phyloP scores from a whole-genome alignment of 2,329 filamentous ascomycete genomes.

The Fusarium aywerte region DNA sequence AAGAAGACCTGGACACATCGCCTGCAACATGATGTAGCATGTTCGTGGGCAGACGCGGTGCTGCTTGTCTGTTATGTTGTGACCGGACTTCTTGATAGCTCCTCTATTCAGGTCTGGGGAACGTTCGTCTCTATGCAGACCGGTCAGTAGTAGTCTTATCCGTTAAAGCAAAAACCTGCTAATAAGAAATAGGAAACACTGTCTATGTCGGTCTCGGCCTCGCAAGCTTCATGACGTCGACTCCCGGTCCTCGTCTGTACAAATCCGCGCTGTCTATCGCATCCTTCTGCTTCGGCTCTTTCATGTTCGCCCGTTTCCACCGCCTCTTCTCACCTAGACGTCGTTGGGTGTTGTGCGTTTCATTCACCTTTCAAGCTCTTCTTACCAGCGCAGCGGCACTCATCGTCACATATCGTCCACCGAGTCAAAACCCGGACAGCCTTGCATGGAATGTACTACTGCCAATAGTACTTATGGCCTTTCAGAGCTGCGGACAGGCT shows the following conservation, averaged over 20 bases:
- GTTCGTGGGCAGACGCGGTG: constrained; percentile 72
- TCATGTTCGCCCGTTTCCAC: constrained; percentile 76
- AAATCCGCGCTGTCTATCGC: constrained; percentile 69
- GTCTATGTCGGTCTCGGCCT: constrained; percentile 79
- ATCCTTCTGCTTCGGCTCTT: constrained; percentile 77
- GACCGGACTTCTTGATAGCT: constrained; percentile 80
- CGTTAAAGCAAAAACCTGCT: not conserved
- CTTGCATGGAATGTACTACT: constrained; percentile 70
- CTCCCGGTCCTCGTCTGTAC: constrained; percentile 64
- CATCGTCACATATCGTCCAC: constrained; percentile 61
- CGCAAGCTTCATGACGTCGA: constrained; percentile 34
- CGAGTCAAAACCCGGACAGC: constrained; percentile 53
- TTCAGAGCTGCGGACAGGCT: constrained; percentile 82
- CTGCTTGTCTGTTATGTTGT: constrained; percentile 79
- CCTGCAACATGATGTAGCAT: constrained; percentile 44
- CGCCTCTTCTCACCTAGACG: constrained; percentile 66
- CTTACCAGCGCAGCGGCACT: constrained; percentile 63
- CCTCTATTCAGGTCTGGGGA: constrained; percentile 79
- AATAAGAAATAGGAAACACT: constrained; percentile 69
- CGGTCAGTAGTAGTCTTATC: constrained; percentile 57
- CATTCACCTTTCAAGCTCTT: constrained; percentile 64
- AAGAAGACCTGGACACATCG: constrained; percentile 10
- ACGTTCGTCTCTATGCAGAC: constrained; percentile 89
- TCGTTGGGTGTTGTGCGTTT: constrained; percentile 72
- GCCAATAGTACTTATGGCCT: constrained; percentile 75